Percentiles rank a stretch among this genome's conserved stretches.
phyloP scores from a whole-genome alignment of 2,329 filamentous ascomycete species.

The Neonectria coccinea region DNA sequence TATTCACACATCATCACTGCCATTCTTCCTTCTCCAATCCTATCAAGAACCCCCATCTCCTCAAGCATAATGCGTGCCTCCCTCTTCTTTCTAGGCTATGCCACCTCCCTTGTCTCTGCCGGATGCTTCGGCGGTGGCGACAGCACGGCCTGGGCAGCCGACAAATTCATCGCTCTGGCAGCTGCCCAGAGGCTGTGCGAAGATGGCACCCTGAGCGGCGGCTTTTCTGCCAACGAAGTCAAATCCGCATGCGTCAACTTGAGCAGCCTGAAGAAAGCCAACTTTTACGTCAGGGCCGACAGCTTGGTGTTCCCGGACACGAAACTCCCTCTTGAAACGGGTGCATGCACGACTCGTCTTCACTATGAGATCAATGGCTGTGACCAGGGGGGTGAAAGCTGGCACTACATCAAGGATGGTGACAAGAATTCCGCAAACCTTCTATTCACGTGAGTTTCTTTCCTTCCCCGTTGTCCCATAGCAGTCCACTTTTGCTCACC shows the following conservation, averaged over 20 bases:
- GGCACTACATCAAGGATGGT: neutral
- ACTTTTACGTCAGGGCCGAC: neutral
- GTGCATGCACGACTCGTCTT: neutral
- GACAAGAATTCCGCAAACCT: neutral
- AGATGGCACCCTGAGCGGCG: constrained; percentile 3
- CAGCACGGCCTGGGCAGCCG: neutral
- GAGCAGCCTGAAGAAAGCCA: neutral
- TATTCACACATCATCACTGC: too few species aligned
- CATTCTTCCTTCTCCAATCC: too few species aligned
- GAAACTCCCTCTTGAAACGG: neutral
- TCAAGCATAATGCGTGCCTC: neutral
- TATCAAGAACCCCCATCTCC: neutral
- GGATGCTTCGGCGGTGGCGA: neutral
- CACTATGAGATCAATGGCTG: neutral
- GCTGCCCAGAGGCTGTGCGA: neutral
- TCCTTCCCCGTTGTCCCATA: neutral
- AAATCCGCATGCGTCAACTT: neutral
- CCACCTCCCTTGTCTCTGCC: neutral
- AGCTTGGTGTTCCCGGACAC: neutral
- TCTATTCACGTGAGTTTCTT: neutral
- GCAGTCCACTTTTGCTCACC: too few species aligned
- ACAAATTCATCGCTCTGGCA: neutral
- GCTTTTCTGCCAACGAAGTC: neutral
- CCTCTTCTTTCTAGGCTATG: neutral
- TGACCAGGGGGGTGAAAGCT: neutral